Evolutionary conservation across 352 stramenopile species (phyloP).

Genomic region (Phytopythium aichiense): DNA sequence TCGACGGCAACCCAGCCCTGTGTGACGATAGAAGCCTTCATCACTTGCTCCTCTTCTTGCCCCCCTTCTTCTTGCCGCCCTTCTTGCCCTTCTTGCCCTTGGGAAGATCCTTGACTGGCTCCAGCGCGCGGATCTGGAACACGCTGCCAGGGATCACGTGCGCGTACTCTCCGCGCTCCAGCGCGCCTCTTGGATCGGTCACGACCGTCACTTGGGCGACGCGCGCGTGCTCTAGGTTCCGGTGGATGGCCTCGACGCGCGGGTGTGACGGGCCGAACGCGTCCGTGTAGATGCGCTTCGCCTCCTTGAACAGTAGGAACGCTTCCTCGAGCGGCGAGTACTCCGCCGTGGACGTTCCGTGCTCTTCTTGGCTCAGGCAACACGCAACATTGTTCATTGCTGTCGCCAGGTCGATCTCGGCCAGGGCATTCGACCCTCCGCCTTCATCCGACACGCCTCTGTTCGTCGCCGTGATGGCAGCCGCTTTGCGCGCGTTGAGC

Average conservation of each 20-base stretch:
- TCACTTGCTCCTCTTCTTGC: slow-evolving; percentile 41
- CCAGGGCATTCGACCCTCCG: slow-evolving; percentile 14
- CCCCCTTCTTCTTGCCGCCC: slow-evolving; percentile 25
- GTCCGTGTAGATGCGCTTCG: slow-evolving; percentile 39
- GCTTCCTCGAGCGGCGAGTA: slow-evolving; percentile 33
- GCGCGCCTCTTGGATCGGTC: slow-evolving; percentile 30
- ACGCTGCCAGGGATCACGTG: slow-evolving; percentile 60
- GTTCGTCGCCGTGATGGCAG: slow-evolving; percentile 3
- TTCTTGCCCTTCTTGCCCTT: slow-evolving; percentile 18
- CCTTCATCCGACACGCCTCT: background rate
- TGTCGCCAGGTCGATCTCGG: slow-evolving; percentile 46
- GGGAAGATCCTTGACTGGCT: slow-evolving; percentile 19
- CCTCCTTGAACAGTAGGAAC: slow-evolving; percentile 53
- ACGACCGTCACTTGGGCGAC: slow-evolving; percentile 37
- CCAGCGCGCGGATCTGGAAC: slow-evolving; percentile 67
- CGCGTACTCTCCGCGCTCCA: slow-evolving; percentile 48
- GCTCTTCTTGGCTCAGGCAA: slow-evolving; percentile 53
- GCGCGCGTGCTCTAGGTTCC: slow-evolving; percentile 46
- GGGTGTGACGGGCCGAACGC: slow-evolving; percentile 39
- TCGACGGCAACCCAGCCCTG: background rate
- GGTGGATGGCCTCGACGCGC: slow-evolving; percentile 34
- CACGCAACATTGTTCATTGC: slow-evolving; percentile 75
- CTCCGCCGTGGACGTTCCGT: slow-evolving; percentile 5
- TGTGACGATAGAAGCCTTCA: background rate
- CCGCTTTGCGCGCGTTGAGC: slow-evolving; percentile 29